Percentiles rank a stretch among this genome's conserved stretches.
Conservation (phyloP, 2,329 filamentous ascomycete genomes). For the Calonectria pauciramosa region DNA sequence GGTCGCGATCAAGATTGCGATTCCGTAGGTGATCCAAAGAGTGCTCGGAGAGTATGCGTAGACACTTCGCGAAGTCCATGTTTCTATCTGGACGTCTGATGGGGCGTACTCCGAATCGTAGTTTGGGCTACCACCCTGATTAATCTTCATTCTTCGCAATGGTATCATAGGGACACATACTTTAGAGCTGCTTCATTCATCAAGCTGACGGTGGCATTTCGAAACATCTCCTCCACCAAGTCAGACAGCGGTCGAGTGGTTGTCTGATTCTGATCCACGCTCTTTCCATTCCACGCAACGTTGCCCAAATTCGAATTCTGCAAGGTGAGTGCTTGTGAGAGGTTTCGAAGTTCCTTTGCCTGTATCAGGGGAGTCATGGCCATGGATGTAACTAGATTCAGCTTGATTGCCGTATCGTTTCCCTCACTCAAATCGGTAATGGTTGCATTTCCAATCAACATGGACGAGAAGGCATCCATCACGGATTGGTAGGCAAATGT, state of each 20-base stretch:
- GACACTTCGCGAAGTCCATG: not conserved
- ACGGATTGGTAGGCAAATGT: not conserved
- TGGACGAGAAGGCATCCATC: not conserved
- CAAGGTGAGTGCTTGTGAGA: not conserved
- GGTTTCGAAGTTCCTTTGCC: not conserved
- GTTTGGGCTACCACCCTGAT: not conserved
- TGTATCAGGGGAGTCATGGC: constrained; percentile 3
- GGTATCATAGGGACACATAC: not conserved
- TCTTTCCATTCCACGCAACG: not conserved
- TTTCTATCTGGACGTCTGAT: not conserved
- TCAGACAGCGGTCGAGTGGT: not conserved
- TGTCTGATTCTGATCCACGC: not conserved
- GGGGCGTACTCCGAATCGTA: not conserved
- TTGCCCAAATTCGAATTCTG: constrained; percentile 1
- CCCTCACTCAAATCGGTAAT: not conserved
- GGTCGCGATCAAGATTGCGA: not conserved
- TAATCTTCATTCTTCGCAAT: not conserved
- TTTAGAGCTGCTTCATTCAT: not conserved
- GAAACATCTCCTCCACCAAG: not conserved
- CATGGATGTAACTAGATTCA: not conserved
- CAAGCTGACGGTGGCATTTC: not conserved
- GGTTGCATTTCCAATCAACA: not conserved
- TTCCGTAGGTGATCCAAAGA: not conserved
- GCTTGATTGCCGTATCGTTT: not conserved
- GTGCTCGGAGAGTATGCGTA: not conserved